Evolutionary conservation across 1,284 basidiomycete genomes (phyloP).

Genomic region (Meira miltonrushii): DNA sequence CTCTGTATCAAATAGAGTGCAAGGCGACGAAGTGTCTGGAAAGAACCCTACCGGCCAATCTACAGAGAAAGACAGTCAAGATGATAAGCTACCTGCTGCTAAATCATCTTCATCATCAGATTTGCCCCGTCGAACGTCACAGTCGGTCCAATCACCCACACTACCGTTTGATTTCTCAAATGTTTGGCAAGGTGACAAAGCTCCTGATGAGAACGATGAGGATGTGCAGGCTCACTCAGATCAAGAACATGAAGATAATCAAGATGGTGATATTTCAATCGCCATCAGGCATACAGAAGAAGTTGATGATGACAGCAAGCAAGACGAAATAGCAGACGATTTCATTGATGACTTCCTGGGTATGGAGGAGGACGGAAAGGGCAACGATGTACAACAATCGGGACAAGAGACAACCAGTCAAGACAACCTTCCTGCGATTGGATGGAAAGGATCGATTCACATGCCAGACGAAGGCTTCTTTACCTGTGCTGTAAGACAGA

Average conservation of each 20-base stretch:
- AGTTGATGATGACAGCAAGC: conserved; percentile 8
- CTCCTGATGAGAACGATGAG: conserved; percentile 1
- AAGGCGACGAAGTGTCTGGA: conserved; percentile 6
- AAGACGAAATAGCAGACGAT: conserved; percentile 23
- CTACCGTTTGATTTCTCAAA: conserved; percentile 6
- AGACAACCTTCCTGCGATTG: neutral
- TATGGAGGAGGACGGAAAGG: conserved; percentile 5
- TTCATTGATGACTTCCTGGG: conserved; percentile 43
- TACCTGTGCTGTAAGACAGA: conserved; percentile 39
- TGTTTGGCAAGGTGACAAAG: conserved; percentile 9
- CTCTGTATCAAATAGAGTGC: neutral
- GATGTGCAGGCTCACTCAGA: neutral
- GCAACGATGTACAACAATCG: neutral
- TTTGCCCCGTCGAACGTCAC: neutral
- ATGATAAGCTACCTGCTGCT: neutral
- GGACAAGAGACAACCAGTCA: neutral
- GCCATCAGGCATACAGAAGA: neutral
- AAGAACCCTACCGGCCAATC: neutral
- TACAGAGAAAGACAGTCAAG: neutral
- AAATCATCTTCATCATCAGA: neutral
- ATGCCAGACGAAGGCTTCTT: conserved; percentile 47
- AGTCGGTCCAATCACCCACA: neutral
- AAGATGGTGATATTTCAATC: conserved; percentile 4
- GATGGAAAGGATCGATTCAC: conserved; percentile 48
- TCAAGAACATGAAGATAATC: neutral